Percentiles rank a stretch among this genome's conserved stretches.
Conservation (phyloP, 2,329 filamentous ascomycete genomes). For the Tolypocladium cylindrosporum region DNA sequence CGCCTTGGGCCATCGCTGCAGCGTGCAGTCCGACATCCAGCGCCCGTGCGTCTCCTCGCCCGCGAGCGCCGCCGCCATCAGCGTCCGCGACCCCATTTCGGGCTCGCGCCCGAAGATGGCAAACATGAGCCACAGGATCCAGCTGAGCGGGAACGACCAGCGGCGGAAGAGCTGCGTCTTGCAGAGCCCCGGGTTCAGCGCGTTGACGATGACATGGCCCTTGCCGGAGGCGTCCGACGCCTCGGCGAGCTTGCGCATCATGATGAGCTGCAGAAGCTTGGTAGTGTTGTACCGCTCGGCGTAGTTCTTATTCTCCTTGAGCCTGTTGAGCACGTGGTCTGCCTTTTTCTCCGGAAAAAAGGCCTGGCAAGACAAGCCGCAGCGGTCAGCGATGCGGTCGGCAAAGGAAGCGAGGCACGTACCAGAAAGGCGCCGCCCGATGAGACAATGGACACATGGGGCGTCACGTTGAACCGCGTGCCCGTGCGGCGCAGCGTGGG, state of each 20-base stretch:
- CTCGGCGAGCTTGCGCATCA: conserved; percentile 21
- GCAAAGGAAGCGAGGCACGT: background rate
- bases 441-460: conserved; percentile 27
- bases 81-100: conserved; percentile 28
- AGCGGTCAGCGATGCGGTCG: background rate
- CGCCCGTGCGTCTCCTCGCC: conserved; percentile 28
- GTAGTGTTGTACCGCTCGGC: conserved; percentile 16
- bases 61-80: conserved; percentile 26
- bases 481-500: conserved; percentile 29
- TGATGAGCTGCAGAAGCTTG: conserved; percentile 21
- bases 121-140: conserved; percentile 7
- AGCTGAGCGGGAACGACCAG: conserved; percentile 16
- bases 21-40: conserved; percentile 25
- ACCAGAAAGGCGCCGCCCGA: conserved; percentile 21
- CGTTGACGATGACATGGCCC: conserved; percentile 26
- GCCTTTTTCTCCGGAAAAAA: conserved; percentile 21
- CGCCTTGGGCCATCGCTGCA: conserved; percentile 11
- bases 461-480: conserved; percentile 17
- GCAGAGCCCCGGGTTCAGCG: conserved; percentile 30
- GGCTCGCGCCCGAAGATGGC: conserved; percentile 22
- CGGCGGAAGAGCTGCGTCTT: conserved; percentile 26
- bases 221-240: conserved; percentile 17
- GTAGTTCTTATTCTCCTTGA: conserved; percentile 14
- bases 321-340: conserved; percentile 20
- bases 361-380: conserved; percentile 10